phyloP scores from a whole-genome alignment of 1,139 yeast genomes.

The Groenewaldozyma sp. region DNA sequence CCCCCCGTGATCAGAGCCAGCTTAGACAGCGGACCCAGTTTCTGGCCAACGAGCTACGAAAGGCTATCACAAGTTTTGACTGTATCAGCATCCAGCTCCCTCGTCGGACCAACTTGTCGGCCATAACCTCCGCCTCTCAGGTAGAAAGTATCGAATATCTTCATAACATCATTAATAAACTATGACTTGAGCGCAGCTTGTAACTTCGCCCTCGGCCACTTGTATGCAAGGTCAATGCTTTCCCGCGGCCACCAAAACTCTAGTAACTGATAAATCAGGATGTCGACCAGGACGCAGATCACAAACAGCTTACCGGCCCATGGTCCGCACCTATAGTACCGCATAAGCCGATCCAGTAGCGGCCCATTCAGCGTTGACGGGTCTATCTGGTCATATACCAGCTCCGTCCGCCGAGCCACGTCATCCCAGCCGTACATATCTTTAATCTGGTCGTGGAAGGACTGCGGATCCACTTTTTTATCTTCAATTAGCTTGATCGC shows the following conservation, averaged over 20 bases:
- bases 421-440: conserved; percentile 90
- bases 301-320: conserved; percentile 82
- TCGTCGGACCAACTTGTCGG: conserved; percentile 8
- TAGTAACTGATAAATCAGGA: conserved; percentile 50
- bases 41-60: conserved; percentile 13
- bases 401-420: conserved; percentile 78
- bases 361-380: conserved; percentile 37
- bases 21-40: not conserved
- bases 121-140: conserved; percentile 10
- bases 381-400: conserved; percentile 51
- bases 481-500: conserved; percentile 55
- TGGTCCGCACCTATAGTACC: conserved; percentile 65
- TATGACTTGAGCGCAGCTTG: not conserved
- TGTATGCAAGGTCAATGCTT: conserved; percentile 59
- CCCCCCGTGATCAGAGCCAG: conserved; percentile 8
- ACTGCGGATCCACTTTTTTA: conserved; percentile 57
- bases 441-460: conserved; percentile 69
- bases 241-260: conserved; percentile 64
- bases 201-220: conserved; percentile 53
- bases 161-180: not conserved
- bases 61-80: conserved; percentile 11
- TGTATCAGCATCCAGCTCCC: conserved; percentile 4
- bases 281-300: conserved; percentile 70
- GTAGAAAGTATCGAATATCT: conserved; percentile 8
- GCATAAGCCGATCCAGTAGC: conserved; percentile 43